A percentile compares a stretch with the other conserved stretches of the same genome.
phyloP scores from a whole-genome alignment of 768 basidiomycete species.

The Boletus rubropictus region DNA sequence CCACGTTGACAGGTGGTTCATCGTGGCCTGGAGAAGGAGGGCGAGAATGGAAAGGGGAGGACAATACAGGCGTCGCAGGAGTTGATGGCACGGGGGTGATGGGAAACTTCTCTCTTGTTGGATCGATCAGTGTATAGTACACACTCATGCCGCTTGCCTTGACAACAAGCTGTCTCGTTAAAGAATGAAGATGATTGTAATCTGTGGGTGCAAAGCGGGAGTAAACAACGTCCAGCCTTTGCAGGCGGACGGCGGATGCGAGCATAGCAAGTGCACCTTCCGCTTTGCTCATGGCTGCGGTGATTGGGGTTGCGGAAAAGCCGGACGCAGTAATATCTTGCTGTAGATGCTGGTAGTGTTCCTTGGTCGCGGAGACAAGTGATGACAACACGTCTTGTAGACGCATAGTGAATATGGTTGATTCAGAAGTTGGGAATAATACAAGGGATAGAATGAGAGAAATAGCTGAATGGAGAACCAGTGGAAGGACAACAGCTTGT shows the following conservation, averaged over 20 bases:
- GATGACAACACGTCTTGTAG: conserved; percentile 46
- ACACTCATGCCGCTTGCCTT: conserved; percentile 56
- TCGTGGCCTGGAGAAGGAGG: conserved; percentile 27
- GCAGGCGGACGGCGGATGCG: conserved; percentile 45
- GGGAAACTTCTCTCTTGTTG: conserved; percentile 53
- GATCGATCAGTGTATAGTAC: conserved; percentile 62
- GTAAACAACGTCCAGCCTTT: conserved; percentile 56
- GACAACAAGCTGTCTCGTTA: conserved; percentile 46
- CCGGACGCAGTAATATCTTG: conserved; percentile 33
- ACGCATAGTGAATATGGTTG: conserved; percentile 49
- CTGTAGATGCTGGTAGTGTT: conserved; percentile 44
- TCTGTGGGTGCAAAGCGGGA: conserved; percentile 55
- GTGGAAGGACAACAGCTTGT: conserved; percentile 46
- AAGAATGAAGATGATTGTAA: conserved; percentile 44
- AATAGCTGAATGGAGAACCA: conserved; percentile 54
- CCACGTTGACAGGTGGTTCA: neutral
- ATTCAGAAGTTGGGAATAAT: conserved; percentile 61
- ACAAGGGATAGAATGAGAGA: conserved; percentile 45
- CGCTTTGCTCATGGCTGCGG: conserved; percentile 30
- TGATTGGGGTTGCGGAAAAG: conserved; percentile 31
- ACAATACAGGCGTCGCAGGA: conserved; percentile 31
- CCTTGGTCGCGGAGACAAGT: conserved; percentile 38
- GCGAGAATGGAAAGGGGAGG: conserved; percentile 30
- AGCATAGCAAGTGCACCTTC: conserved; percentile 52
- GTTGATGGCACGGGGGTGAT: conserved; percentile 38